Evolutionary conservation across 805 yeast genomes (phyloP), one percentile per base, ranked within the genome.

Genomic region (Suhomyces prunicola): DNA sequence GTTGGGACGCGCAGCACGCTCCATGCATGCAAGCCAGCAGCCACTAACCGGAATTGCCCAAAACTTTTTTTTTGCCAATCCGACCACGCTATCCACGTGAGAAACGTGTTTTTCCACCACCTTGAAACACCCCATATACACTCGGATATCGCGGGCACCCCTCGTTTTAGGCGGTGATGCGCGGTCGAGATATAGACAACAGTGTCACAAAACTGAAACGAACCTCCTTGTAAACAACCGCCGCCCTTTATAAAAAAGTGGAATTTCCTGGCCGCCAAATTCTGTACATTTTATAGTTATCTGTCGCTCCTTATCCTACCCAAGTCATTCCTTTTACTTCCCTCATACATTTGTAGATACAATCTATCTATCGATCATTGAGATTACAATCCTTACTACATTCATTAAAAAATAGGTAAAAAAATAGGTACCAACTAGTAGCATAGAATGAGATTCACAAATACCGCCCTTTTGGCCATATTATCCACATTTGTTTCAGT

Each of bases 381-480:
- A 23, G 24, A 39, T 44, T 36, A 29, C 49, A 22, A 24, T 50
- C 39, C 41, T 17, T 31, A 41, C 10, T 26, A 13, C 17, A 36
- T 19, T 19, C 7, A 13, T 35, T 35, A 19, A 19, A 19, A 19
- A 19, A 19, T 19, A 19, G 19, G 19, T 19, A 19, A 19, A 19
- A 19, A 19, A 19, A 19, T 19, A 19, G 19, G 19, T 19, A 19
- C 3, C 19, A 19, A 19, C 19, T 19, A 19, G 19, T 19, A 19
- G 19, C 19, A 19, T 22, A 41, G 13, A 17, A 67, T 67, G 71
- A 65, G 63, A 54, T 60, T 67, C 57, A 46, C 65, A 48, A 46
- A 55, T 42, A 50, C 67, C n/a, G 57, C 63, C 46, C 53, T 63
- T 44, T 50, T 68, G 42, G 59, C 70, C 17, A 54, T 61, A 26